A percentile compares a stretch with the other conserved stretches of the same genome.
These are phyloP conservation scores for Neoascochyta sp. DNA, from an alignment of 2,329 filamentous ascomycete species.

Conservation along the genomic window DNA sequence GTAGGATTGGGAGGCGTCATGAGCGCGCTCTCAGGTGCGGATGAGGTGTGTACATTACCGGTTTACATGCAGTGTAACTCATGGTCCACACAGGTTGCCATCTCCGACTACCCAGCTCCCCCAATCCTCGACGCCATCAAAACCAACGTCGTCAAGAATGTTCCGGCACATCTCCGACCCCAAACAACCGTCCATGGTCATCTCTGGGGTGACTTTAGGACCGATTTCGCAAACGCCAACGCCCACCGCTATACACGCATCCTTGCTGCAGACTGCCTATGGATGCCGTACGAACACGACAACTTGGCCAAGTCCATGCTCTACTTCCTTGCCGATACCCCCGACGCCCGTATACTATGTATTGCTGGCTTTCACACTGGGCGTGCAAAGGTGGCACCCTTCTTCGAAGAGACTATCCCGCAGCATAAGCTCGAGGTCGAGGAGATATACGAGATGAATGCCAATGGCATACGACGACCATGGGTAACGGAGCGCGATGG, in stretches of 20 bases:
- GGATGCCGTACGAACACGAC: conserved; percentile 71
- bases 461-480: conserved; percentile 57
- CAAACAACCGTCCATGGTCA: conserved; percentile 56
- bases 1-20: conserved; percentile 49
- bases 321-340: conserved; percentile 54
- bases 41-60: conserved; percentile 32
- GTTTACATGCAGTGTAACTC: background rate
- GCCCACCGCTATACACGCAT: conserved; percentile 56
- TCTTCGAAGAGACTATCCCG: conserved; percentile 57
- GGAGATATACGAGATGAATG: conserved; percentile 66
- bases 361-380: conserved; percentile 72
- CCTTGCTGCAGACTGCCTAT: conserved; percentile 69
- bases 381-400: conserved; percentile 59
- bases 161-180: conserved; percentile 36
- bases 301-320: conserved; percentile 61
- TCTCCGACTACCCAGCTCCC: conserved; percentile 66
- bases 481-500: conserved; percentile 57
- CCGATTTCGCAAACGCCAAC: conserved; percentile 38
- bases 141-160: conserved; percentile 56
- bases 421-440: conserved; percentile 56
- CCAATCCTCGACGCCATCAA: conserved; percentile 57
- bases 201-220: conserved; percentile 57
- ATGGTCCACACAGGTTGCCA: conserved; percentile 44
- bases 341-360: conserved; percentile 56
- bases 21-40: conserved; percentile 44